Base-by-base conservation (phyloP, 2,329 filamentous ascomycete species). In the Rhexocercosporidium sp. region DNA sequence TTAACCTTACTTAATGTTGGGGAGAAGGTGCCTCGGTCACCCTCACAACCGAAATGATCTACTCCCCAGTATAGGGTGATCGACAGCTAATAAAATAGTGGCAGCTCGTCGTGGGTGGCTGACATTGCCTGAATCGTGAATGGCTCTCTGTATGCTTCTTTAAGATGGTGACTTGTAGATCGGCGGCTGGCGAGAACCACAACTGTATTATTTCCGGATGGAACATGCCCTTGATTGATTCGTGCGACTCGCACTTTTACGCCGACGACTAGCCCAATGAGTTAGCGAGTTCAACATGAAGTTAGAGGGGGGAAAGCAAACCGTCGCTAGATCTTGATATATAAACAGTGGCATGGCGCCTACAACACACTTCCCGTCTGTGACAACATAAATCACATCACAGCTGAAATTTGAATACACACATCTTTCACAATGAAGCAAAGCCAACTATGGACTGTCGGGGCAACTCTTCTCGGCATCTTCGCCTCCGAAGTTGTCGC, bases 401-500 rank as follows among this genome's bases (percentile, higher is more conserved):
- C 5, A 25, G 22, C 44, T 20, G 20, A 3, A 47, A 47, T 20
- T 22, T 20, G 44, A 20, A 47, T 11, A 11, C 9, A 41, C 2
- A 39, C 1, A 41, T 27, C 57, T n/a, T 34, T 64, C 56, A 66
- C 51, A 4, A 69, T 71, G 67, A 71, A 39, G 56, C 69, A 66
- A 39, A 22, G 34, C 2, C 54, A 56, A 20, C 16, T 56, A 29
- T 65, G 60, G 1, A 62, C 59, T 18, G 31, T 62, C 2, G 31
- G 65, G n/a, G 20, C 65, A 7, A 56, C 64, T 60, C 56, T 60
- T 34, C 5, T 68, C 22, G 41, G 65, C 16, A 51, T 66, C 9
- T 69, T 61, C 31, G 20, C 62, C 39, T 66, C 67, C 25, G 60
- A 69, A 49, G 67, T 68, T 34, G 56, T 41, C 31, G 69, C 69